These are phyloP conservation scores for Colletotrichum tanaceti DNA, from an alignment of 2,329 filamentous ascomycete genomes.

Conservation along the genomic window DNA sequence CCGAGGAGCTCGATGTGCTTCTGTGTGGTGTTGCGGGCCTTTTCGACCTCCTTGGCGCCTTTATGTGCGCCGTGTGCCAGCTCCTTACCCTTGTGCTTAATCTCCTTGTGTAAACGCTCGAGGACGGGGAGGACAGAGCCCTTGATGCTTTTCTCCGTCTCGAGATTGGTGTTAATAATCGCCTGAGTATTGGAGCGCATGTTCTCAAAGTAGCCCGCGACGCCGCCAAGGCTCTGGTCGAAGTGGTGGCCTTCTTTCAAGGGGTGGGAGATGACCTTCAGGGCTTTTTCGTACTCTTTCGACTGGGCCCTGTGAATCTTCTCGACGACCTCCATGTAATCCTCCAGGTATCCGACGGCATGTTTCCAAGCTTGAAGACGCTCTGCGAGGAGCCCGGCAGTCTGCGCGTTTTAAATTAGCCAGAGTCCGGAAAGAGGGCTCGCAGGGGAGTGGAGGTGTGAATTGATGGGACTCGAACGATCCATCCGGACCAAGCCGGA, in stretches of 20 bases:
- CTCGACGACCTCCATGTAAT: conserved; percentile 86
- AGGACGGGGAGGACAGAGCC: conserved; percentile 87
- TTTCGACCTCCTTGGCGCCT: conserved; percentile 90
- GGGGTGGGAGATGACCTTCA: conserved; percentile 90
- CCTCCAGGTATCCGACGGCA: conserved; percentile 88
- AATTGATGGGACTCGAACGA: neutral
- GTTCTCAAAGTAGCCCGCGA: conserved; percentile 93
- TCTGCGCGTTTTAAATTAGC: conserved; percentile 57
- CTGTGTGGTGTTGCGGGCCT: conserved; percentile 85
- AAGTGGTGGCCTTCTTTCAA: conserved; percentile 94
- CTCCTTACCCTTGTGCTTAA: conserved; percentile 97
- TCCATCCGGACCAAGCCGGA: neutral
- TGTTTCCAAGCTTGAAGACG: conserved; percentile 96
- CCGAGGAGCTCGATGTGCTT: conserved; percentile 96
- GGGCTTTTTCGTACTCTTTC: conserved; percentile 94
- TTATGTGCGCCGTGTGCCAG: conserved; percentile 83
- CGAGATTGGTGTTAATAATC: conserved; percentile 86
- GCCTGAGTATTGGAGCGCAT: conserved; percentile 92
- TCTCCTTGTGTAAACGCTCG: conserved; percentile 91
- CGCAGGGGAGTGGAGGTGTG: neutral
- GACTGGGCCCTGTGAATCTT: conserved; percentile 86
- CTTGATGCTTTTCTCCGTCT: conserved; percentile 92
- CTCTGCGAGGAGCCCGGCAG: conserved; percentile 84
- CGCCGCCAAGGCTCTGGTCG: conserved; percentile 85
- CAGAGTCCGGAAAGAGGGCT: neutral